phyloP scores from a whole-genome alignment of 768 basidiomycete species.

The Lentinula boryana region DNA sequence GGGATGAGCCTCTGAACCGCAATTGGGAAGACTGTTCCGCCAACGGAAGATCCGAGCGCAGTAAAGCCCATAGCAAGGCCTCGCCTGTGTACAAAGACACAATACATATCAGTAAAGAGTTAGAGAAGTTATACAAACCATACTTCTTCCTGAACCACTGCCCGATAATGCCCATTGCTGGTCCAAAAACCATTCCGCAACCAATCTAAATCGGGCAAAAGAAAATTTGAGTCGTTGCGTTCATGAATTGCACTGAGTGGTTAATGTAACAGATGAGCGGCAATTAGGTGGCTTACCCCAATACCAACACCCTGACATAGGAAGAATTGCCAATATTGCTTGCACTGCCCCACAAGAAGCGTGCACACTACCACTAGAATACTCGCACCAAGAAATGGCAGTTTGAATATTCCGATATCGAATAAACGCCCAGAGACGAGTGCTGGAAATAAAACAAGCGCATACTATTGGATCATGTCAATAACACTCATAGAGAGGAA shows the following conservation, averaged over 20 bases:
- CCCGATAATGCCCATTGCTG: slow-evolving; percentile 49
- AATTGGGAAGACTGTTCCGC: slow-evolving; percentile 67
- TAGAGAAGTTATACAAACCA: slow-evolving; percentile 49
- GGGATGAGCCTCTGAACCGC: slow-evolving; percentile 51
- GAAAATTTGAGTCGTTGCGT: slow-evolving; percentile 26
- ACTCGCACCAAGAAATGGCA: slow-evolving; percentile 38
- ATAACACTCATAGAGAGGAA: not conserved
- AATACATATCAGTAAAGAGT: slow-evolving; percentile 52
- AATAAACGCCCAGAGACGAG: slow-evolving; percentile 44
- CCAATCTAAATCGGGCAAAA: slow-evolving; percentile 24
- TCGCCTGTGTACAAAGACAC: slow-evolving; percentile 30
- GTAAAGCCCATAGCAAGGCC: slow-evolving; percentile 58
- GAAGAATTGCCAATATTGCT: slow-evolving; percentile 70
- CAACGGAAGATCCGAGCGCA: slow-evolving; percentile 62
- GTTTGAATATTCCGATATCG: slow-evolving; percentile 44
- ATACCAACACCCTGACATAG: slow-evolving; percentile 66
- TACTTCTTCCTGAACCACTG: slow-evolving; percentile 66
- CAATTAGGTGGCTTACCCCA: slow-evolving; percentile 38
- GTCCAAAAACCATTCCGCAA: slow-evolving; percentile 57
- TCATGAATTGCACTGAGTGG: too few species aligned
- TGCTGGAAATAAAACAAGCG: slow-evolving; percentile 36
- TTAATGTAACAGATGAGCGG: not conserved
- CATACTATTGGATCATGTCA: slow-evolving; percentile 25
- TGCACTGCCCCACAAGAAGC: slow-evolving; percentile 64
- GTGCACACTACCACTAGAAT: slow-evolving; percentile 41